phyloP scores from a whole-genome alignment of 2,329 filamentous ascomycete genomes.

The Hypoxylon sp. region DNA sequence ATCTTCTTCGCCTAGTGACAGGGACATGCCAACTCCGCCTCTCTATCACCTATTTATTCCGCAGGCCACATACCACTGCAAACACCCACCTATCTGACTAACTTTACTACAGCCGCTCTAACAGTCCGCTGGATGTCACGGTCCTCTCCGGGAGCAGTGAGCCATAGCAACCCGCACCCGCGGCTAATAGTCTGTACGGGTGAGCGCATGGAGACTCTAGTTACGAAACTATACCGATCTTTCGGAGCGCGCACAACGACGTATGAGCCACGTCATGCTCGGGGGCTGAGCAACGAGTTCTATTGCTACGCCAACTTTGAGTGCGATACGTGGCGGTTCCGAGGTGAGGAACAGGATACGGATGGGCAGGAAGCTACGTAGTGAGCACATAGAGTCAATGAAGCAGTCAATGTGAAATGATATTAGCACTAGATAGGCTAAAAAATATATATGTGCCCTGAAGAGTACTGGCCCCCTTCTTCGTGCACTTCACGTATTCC shows the following conservation, averaged over 20 bases:
- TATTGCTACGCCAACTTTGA: constrained; percentile 85
- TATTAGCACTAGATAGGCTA: neutral
- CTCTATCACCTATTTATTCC: neutral
- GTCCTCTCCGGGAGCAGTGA: constrained; percentile 44
- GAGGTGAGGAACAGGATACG: constrained; percentile 31
- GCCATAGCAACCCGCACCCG: constrained; percentile 33
- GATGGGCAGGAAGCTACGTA: neutral
- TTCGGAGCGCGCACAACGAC: constrained; percentile 75
- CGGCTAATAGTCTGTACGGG: constrained; percentile 80
- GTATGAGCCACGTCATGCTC: constrained; percentile 78
- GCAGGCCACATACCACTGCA: constrained; percentile 14
- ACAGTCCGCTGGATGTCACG: constrained; percentile 81
- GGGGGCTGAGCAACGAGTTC: constrained; percentile 85
- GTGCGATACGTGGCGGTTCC: constrained; percentile 66
- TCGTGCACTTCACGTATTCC: neutral
- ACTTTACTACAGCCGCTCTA: constrained; percentile 70
- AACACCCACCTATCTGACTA: constrained; percentile 12
- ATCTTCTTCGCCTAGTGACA: neutral
- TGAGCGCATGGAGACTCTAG: constrained; percentile 78
- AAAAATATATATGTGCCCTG: neutral
- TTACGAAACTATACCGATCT: constrained; percentile 76
- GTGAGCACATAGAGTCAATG: neutral
- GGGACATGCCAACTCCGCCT: neutral
- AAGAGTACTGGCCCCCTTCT: neutral
- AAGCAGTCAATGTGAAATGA: neutral